A percentile compares a stretch with the other conserved stretches of the same genome.
Conservation (phyloP, 306 rosid species). For the Quercus ilex region DNA sequence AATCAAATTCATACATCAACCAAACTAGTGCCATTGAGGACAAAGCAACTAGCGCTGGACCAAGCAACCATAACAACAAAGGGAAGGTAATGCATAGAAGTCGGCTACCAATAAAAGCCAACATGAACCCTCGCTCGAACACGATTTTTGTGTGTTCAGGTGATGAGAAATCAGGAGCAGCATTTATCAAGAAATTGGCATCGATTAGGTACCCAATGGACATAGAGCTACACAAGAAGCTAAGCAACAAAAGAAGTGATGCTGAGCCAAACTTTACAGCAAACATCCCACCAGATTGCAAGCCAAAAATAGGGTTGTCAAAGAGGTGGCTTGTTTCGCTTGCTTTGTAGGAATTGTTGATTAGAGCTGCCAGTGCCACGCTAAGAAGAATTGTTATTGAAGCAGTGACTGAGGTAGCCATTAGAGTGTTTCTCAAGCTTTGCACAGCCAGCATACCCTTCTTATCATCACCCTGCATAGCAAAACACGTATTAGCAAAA, state of each 20-base stretch:
- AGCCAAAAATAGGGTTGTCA: constrained; percentile 32
- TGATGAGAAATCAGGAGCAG: constrained; percentile 20
- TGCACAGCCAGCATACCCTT: constrained; percentile 61
- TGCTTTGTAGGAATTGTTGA: constrained; percentile 49
- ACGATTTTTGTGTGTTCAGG: constrained; percentile 27
- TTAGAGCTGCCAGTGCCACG: constrained; percentile 49
- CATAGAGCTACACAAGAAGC: constrained; percentile 79
- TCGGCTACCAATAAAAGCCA: constrained; percentile 61
- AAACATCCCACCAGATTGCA: constrained; percentile 38
- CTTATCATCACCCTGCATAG: constrained; percentile 47
- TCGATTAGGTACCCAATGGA: constrained; percentile 62
- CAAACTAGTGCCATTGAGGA: constrained; percentile 53
- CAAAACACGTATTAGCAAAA: too few relatives aligned
- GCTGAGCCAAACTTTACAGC: constrained; percentile 56
- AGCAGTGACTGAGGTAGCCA: constrained; percentile 58
- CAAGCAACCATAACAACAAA: constrained; percentile 70
- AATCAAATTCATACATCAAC: constrained; percentile 57
- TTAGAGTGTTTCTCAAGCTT: constrained; percentile 73
- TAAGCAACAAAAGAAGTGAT: constrained; percentile 40
- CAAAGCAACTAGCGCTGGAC: constrained; percentile 52
- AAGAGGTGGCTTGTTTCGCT: constrained; percentile 27
- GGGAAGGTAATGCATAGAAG: constrained; percentile 53
- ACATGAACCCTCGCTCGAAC: constrained; percentile 57
- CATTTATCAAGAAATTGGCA: constrained; percentile 52
- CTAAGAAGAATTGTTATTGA: constrained; percentile 45